These are phyloP conservation scores for Ichthyophonus hoferi DNA, from an alignment of 208 protist genomes.

Conservation along the genomic window DNA sequence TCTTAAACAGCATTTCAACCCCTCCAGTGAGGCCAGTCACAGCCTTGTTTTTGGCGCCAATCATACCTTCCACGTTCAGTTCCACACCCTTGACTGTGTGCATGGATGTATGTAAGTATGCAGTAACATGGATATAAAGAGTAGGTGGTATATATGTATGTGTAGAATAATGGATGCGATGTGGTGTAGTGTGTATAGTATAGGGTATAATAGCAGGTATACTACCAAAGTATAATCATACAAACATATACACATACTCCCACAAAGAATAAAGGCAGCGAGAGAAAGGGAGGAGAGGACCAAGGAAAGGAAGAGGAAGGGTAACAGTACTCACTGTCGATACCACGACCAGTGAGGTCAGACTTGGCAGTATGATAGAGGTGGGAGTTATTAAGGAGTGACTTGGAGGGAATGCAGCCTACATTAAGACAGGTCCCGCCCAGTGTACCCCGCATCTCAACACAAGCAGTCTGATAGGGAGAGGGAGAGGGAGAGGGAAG, in stretches of 20 bases:
- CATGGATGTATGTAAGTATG: too few species aligned
- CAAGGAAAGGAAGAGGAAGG: background rate
- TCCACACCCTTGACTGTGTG: slow-evolving; percentile 65
- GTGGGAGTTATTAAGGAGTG: slow-evolving; percentile 95
- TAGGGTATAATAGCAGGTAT: too few species aligned
- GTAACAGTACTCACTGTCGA: slow-evolving; percentile 51
- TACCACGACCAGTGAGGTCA: slow-evolving; percentile 83
- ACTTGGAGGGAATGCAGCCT: slow-evolving; percentile 99
- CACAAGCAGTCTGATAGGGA: slow-evolving; percentile 86
- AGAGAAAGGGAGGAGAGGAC: background rate
- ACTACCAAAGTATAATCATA: too few species aligned
- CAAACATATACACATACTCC: background rate
- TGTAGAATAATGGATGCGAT: too few species aligned
- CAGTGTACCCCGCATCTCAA: slow-evolving; percentile 94
- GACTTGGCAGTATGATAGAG: slow-evolving; percentile 88
- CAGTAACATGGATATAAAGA: too few species aligned
- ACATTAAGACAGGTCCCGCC: slow-evolving; percentile 97
- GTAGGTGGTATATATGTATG: too few species aligned
- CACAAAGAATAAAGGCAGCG: background rate
- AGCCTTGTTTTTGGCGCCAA: slow-evolving; percentile 87
- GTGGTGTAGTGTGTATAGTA: too few species aligned
- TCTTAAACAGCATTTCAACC: slow-evolving; percentile 98
- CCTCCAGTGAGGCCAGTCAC: slow-evolving; percentile 83
- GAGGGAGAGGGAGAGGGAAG: too few species aligned
- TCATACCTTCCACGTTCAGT: slow-evolving; percentile 88